These are phyloP conservation scores for Alternaria ethzedia DNA, from an alignment of 2,329 filamentous ascomycete species.

Conservation along the genomic window DNA sequence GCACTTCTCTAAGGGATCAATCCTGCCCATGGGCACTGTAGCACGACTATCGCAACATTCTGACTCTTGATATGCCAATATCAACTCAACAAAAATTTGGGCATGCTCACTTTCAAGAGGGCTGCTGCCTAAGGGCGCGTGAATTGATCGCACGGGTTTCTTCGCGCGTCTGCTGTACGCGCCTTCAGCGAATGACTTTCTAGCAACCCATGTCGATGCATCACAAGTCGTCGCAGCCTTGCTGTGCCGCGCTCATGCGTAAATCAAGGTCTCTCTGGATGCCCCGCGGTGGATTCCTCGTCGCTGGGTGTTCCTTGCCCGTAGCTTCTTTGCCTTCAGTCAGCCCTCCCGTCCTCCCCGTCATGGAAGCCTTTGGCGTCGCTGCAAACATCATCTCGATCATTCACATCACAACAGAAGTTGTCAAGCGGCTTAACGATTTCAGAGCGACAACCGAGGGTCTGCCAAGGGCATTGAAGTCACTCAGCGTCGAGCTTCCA, in stretches of 20 bases:
- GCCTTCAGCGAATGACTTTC: not conserved
- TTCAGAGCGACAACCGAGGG: not conserved
- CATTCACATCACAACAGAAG: constrained; percentile 9
- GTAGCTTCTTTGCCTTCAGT: not conserved
- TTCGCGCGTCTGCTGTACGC: not conserved
- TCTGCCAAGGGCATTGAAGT: not conserved
- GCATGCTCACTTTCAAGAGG: not conserved
- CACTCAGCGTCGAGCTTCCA: not conserved
- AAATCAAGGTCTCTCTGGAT: not conserved
- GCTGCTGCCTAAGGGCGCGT: too few species aligned
- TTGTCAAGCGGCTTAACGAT: not conserved
- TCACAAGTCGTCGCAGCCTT: constrained; percentile 8
- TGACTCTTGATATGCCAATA: not conserved
- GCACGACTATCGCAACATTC: not conserved
- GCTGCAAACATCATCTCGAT: constrained; percentile 25
- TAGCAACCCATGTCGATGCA: not conserved
- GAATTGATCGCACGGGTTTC: not conserved
- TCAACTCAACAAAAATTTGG: not conserved
- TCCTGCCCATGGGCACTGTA: not conserved
- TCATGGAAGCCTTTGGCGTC: too few species aligned
- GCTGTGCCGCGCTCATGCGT: constrained; percentile 12
- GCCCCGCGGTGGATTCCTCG: not conserved
- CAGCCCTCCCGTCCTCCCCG: not conserved
- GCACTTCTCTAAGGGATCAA: not conserved
- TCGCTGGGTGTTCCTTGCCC: not conserved